Percentiles rank a stretch among this genome's conserved stretches.
phyloP scores from a whole-genome alignment of 495 filamentous ascomycete genomes.

The Bacidia gigantensis region DNA sequence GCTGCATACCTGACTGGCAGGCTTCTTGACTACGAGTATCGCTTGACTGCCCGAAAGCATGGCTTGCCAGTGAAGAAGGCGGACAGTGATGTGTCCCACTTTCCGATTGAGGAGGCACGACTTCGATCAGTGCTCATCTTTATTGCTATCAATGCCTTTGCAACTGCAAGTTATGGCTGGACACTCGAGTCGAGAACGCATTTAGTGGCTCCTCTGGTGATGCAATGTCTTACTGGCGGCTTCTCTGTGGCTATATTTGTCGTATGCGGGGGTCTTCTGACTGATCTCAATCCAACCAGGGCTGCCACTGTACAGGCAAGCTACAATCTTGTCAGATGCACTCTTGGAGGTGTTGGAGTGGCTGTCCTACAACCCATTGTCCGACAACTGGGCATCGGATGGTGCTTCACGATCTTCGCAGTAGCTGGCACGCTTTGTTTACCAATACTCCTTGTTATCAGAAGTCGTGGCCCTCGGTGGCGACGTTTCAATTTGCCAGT shows the following conservation, averaged over 20 bases:
- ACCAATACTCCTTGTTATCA: neutral
- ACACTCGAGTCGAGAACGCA: neutral
- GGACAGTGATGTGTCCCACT: neutral
- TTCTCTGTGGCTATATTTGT: slow-evolving; percentile 14
- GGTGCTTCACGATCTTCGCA: neutral
- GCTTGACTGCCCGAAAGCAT: neutral
- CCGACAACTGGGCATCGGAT: neutral
- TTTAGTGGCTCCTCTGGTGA: neutral
- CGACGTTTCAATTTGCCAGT: too few relatives aligned
- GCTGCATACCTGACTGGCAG: neutral
- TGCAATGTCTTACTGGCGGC: neutral
- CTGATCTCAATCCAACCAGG: slow-evolving; percentile 49
- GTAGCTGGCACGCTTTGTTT: neutral
- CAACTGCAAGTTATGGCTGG: neutral
- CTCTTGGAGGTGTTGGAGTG: slow-evolving; percentile 35
- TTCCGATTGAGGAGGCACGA: neutral
- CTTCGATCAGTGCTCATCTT: neutral
- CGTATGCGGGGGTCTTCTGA: slow-evolving; percentile 31
- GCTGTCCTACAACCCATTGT: neutral
- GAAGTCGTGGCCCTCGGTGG: neutral
- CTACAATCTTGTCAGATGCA: slow-evolving; percentile 52
- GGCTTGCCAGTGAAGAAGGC: neutral
- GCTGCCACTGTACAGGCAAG: slow-evolving; percentile 52
- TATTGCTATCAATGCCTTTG: neutral
- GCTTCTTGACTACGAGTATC: neutral